These are phyloP conservation scores for Moringa oleifera DNA, from an alignment of 345 rosid species.

Conservation along the genomic window DNA sequence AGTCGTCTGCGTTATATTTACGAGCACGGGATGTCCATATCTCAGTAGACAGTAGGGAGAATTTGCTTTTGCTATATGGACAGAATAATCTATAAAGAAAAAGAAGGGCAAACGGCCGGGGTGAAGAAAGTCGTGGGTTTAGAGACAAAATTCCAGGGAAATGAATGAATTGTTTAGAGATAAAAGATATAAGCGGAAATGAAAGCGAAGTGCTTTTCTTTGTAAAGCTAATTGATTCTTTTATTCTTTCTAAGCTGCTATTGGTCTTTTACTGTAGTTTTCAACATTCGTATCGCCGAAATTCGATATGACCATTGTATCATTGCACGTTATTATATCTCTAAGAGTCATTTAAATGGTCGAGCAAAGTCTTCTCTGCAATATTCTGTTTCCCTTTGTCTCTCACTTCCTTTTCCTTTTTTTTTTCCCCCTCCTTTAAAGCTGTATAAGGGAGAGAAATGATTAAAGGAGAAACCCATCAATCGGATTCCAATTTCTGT, in stretches of 20 bases:
- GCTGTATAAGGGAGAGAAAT: slow-evolving; percentile 24
- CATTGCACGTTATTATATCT: slow-evolving; percentile 9
- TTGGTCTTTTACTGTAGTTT: slow-evolving; percentile 21
- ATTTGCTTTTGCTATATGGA: too few relatives aligned
- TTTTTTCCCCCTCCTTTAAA: neutral
- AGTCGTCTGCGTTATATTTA: slow-evolving; percentile 31
- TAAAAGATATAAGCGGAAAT: slow-evolving; percentile 3
- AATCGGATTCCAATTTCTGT: slow-evolving; percentile 41
- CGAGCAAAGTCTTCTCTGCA: slow-evolving; percentile 6
- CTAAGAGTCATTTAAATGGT: neutral
- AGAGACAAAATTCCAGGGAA: neutral
- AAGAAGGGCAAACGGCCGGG: neutral
- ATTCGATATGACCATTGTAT: slow-evolving; percentile 33
- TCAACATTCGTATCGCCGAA: slow-evolving; percentile 49
- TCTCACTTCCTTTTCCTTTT: neutral
- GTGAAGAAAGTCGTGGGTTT: slow-evolving; percentile 2
- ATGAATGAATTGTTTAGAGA: neutral
- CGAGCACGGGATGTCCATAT: slow-evolving; percentile 24
- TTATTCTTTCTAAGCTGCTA: slow-evolving; percentile 16
- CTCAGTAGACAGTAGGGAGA: slow-evolving; percentile 3
- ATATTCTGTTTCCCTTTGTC: neutral
- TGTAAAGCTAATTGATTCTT: slow-evolving; percentile 29
- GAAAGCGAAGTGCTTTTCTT: slow-evolving; percentile 18
- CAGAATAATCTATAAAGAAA: slow-evolving; percentile 9
- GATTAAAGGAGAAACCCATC: slow-evolving; percentile 34